Evolutionary conservation across 768 basidiomycete species (phyloP).

Genomic region (Lactarius pseudohatsudake): DNA sequence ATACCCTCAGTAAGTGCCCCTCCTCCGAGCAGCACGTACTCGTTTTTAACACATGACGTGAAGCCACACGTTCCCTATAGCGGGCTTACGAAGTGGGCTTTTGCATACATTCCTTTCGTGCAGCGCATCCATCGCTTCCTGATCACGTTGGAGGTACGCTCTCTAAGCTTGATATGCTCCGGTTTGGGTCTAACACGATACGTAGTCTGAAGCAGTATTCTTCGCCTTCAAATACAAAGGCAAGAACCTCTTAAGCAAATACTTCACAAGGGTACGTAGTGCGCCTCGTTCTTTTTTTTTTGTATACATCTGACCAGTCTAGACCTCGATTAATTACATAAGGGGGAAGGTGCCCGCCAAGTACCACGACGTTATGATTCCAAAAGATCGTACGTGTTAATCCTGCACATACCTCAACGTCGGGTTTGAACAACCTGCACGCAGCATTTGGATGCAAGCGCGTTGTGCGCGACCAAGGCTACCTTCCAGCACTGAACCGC

Average conservation of each 20-base stretch:
- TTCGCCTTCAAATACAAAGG: slow-evolving; percentile 10
- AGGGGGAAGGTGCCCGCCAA: slow-evolving; percentile 42
- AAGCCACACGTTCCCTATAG: slow-evolving; percentile 41
- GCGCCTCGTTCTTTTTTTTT: slow-evolving; percentile 6
- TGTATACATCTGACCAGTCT: background rate
- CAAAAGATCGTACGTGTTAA: slow-evolving; percentile 47
- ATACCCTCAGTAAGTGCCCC: slow-evolving; percentile 42
- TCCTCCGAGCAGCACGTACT: background rate
- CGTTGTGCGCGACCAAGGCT: slow-evolving; percentile 58
- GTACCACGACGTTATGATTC: slow-evolving; percentile 39
- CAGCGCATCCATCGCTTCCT: slow-evolving; percentile 47
- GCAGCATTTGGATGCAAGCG: slow-evolving; percentile 61
- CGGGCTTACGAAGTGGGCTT: slow-evolving; percentile 48
- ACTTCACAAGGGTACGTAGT: background rate
- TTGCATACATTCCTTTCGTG: slow-evolving; percentile 50
- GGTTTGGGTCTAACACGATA: background rate
- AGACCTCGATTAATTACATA: slow-evolving; percentile 48
- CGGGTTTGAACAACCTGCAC: background rate
- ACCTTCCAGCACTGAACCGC: slow-evolving; percentile 49
- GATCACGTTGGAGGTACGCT: slow-evolving; percentile 47
- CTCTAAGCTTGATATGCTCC: background rate
- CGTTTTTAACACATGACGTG: background rate
- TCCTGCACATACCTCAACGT: background rate
- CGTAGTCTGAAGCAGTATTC: slow-evolving; percentile 4
- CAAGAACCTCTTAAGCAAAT: slow-evolving; percentile 1